phyloP scores from a whole-genome alignment of 257 asterid genomes.

The Fraxinus cuspidata region DNA sequence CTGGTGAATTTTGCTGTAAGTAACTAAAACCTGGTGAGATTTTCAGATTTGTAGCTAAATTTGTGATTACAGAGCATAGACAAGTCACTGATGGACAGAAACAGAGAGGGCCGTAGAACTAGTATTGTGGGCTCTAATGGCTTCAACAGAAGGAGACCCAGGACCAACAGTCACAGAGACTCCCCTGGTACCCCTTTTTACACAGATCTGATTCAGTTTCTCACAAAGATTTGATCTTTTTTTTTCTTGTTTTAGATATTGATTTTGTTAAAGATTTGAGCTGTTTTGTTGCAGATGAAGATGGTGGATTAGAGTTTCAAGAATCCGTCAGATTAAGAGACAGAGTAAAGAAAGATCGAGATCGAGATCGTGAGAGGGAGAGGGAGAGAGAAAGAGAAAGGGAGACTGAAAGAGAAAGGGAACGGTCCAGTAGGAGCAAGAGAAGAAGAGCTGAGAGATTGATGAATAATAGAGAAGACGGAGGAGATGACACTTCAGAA shows the following conservation, averaged over 20 bases:
- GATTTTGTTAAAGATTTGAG: neutral
- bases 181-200: slow-evolving; percentile 59
- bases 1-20: slow-evolving; percentile 35
- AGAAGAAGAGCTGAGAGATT: slow-evolving; percentile 73
- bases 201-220: slow-evolving; percentile 57
- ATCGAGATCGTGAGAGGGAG: slow-evolving; percentile 59
- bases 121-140: slow-evolving; percentile 80
- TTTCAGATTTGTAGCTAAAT: slow-evolving; percentile 29
- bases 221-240: neutral
- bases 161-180: slow-evolving; percentile 79
- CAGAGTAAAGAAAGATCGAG: slow-evolving; percentile 93
- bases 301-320: slow-evolving; percentile 71
- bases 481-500: slow-evolving; percentile 77
- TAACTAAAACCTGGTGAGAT: slow-evolving; percentile 33
- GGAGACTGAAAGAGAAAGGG: slow-evolving; percentile 58
- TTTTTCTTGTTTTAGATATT: neutral
- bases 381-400: slow-evolving; percentile 70
- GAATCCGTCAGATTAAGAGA: slow-evolving; percentile 83
- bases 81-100: slow-evolving; percentile 67
- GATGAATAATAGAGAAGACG: slow-evolving; percentile 50
- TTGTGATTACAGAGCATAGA: slow-evolving; percentile 11
- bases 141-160: slow-evolving; percentile 68
- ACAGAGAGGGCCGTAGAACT: slow-evolving; percentile 83
- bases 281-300: slow-evolving; percentile 71
- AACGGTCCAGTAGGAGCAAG: slow-evolving; percentile 65